Percentiles rank a stretch among this genome's conserved stretches.
phyloP scores from a whole-genome alignment of 192 early-diverging fungal species.

The Physocladia obscura region DNA sequence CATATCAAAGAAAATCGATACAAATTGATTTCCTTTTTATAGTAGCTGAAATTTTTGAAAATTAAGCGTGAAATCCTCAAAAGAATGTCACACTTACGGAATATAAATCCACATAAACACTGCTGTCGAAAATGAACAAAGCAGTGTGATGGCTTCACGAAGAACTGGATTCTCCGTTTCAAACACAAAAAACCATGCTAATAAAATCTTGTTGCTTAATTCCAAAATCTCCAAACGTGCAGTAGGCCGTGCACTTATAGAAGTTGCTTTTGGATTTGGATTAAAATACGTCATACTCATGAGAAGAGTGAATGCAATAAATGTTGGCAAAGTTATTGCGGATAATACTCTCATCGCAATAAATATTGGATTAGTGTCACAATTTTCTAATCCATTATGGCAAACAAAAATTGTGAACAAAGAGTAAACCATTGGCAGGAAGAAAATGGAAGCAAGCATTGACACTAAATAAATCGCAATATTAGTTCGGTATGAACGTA shows the following conservation, averaged over 20 bases:
- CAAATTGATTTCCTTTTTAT: constrained; percentile 30
- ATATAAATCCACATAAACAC: constrained; percentile 29
- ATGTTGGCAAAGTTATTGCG: constrained; percentile 10
- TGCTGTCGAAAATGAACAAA: constrained; percentile 10
- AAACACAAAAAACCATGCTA: constrained; percentile 30
- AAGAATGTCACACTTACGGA: constrained; percentile 28
- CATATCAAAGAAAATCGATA: constrained; percentile 29
- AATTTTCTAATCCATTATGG: neutral
- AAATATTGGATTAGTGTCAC: constrained; percentile 9
- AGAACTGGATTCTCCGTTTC: constrained; percentile 1
- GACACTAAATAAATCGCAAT: neutral
- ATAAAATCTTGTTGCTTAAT: constrained; percentile 7
- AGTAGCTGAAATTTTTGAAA: constrained; percentile 19
- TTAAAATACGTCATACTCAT: constrained; percentile 38
- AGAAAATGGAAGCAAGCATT: constrained; percentile 33
- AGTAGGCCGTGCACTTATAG: constrained; percentile 24
- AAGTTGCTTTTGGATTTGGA: constrained; percentile 26
- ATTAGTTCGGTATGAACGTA: neutral
- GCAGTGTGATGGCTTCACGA: constrained; percentile 8
- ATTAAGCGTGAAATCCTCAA: neutral
- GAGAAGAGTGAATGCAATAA: constrained; percentile 27
- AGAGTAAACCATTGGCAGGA: constrained; percentile 25
- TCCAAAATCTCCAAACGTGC: constrained; percentile 27
- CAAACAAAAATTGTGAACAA: constrained; percentile 26
- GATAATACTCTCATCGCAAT: constrained; percentile 17